Evolutionary conservation across 139 green algal species (phyloP).

Genomic region (Chlorokybus atmophyticus): DNA sequence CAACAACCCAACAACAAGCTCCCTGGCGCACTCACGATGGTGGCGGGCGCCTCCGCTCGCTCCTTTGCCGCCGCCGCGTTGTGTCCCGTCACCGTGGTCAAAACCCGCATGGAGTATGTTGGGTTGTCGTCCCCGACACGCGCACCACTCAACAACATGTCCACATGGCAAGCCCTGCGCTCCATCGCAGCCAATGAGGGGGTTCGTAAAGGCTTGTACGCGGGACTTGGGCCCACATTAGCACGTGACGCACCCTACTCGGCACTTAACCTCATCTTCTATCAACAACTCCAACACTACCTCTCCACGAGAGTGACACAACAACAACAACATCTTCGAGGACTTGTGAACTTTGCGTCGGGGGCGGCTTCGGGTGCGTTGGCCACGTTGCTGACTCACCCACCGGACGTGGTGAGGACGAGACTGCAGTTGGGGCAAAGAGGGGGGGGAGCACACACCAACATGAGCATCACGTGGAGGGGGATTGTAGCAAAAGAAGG

Average conservation of each 20-base stretch:
- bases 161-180: slow-evolving; percentile 36
- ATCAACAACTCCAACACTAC: slow-evolving; percentile 28
- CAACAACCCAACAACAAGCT: not conserved
- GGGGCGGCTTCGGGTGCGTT: not conserved
- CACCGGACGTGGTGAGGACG: slow-evolving; percentile 25
- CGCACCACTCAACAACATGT: slow-evolving; percentile 47
- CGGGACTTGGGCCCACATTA: slow-evolving; percentile 63
- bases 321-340: not conserved
- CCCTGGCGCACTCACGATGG: slow-evolving; percentile 1
- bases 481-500: not conserved
- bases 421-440: slow-evolving; percentile 15
- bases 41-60: slow-evolving; percentile 30
- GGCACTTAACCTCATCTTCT: slow-evolving; percentile 89
- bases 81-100: slow-evolving; percentile 83
- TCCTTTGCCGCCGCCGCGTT: slow-evolving; percentile 56
- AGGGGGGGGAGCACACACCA: not conserved
- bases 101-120: slow-evolving; percentile 88
- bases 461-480: not conserved
- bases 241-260: slow-evolving; percentile 81
- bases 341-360: not conserved
- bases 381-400: slow-evolving; percentile 28
- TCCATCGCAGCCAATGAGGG: slow-evolving; percentile 33
- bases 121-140: slow-evolving; percentile 28
- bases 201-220: slow-evolving; percentile 10
- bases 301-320: too few species aligned